These are phyloP conservation scores for Misopates orontium DNA, from an alignment of 257 asterid species.

Conservation along the genomic window DNA sequence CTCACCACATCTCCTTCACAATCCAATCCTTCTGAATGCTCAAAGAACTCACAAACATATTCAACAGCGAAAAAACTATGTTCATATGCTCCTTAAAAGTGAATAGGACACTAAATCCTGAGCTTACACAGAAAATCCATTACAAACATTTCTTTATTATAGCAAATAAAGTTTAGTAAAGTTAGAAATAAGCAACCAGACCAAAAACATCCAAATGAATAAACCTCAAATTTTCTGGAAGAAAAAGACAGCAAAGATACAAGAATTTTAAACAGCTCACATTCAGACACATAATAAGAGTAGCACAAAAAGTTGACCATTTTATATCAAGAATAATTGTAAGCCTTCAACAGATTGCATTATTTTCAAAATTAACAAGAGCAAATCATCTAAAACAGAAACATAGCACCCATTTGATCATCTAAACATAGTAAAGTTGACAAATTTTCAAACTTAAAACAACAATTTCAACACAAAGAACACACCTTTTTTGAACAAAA, in stretches of 20 bases:
- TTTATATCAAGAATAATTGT: constrained; percentile 13
- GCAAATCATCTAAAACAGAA: background rate
- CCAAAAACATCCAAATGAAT: background rate
- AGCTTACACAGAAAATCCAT: background rate
- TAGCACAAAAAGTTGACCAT: constrained; percentile 13
- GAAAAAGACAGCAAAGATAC: constrained; percentile 2
- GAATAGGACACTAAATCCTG: constrained; percentile 5
- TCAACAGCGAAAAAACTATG: background rate
- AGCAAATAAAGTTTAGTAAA: constrained; percentile 18
- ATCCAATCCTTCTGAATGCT: background rate
- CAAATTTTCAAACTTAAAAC: constrained; percentile 21
- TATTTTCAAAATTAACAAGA: background rate
- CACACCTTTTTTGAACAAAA: background rate
- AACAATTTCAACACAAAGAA: constrained; percentile 1
- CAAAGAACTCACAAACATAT: background rate
- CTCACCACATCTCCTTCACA: background rate
- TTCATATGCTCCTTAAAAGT: constrained; percentile 10
- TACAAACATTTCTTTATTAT: background rate
- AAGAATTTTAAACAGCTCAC: background rate
- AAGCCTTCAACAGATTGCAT: constrained; percentile 20
- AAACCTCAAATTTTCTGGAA: background rate
- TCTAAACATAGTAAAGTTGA: constrained; percentile 9
- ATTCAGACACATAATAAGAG: too few species aligned
- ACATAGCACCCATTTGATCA: constrained; percentile 10
- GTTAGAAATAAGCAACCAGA: background rate